These are phyloP conservation scores for Luffa acutangula DNA, from an alignment of 306 rosid genomes.

Conservation along the genomic window DNA sequence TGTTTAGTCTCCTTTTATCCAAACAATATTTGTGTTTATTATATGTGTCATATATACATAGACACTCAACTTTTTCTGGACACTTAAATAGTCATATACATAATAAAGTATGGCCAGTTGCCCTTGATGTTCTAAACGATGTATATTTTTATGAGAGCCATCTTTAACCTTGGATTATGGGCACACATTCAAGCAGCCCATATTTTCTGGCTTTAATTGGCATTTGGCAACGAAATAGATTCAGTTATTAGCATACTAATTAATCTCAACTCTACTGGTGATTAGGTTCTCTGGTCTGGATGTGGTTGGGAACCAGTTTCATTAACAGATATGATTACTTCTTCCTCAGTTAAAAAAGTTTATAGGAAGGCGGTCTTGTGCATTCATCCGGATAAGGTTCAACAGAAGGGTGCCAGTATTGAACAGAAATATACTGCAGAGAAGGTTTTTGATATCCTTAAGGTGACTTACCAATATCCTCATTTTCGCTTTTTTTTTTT, in stretches of 20 bases:
- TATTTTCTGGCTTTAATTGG: neutral
- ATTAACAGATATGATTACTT: constrained; percentile 69
- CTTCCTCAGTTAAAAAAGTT: constrained; percentile 60
- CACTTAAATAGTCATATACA: neutral
- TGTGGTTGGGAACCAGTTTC: constrained; percentile 75
- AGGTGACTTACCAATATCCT: constrained; percentile 30
- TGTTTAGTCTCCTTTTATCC: neutral
- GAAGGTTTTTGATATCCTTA: constrained; percentile 85
- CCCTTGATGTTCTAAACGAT: neutral
- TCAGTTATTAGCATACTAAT: neutral
- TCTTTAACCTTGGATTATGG: neutral
- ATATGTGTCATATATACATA: neutral
- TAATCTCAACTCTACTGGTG: constrained; percentile 10
- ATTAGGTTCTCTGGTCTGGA: constrained; percentile 78
- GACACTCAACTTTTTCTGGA: neutral
- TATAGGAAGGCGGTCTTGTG: constrained; percentile 68
- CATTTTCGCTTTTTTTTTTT: neutral
- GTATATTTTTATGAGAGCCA: neutral
- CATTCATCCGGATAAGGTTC: constrained; percentile 91
- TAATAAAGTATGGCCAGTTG: neutral
- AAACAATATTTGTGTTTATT: neutral
- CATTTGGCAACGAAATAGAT: neutral
- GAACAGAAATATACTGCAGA: constrained; percentile 74
- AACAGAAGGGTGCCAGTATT: constrained; percentile 74
- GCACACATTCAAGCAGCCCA: neutral